phyloP scores from a whole-genome alignment of 176 grass and related monocot genomes.

The Miscanthus lutarioriparius region DNA sequence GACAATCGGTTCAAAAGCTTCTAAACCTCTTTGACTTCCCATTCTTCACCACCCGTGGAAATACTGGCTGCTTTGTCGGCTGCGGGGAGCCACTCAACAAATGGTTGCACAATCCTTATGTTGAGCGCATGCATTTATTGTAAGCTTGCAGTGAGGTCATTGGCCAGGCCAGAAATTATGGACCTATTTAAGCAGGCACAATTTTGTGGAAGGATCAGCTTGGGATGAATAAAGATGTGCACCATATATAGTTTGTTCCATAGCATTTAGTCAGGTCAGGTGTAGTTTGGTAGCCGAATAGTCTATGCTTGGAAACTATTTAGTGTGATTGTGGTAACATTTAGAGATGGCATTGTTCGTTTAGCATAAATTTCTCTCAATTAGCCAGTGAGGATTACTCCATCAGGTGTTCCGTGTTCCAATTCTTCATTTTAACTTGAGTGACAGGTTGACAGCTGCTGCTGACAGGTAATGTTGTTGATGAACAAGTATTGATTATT shows the following conservation, averaged over 20 bases:
- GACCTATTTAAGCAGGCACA: constrained; percentile 30
- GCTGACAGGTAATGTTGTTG: not conserved
- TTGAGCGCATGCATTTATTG: constrained; percentile 94
- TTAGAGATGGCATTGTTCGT: constrained; percentile 23
- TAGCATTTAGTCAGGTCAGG: constrained; percentile 30
- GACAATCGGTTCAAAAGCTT: constrained; percentile 77
- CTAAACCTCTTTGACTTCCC: constrained; percentile 76
- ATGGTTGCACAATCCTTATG: constrained; percentile 93
- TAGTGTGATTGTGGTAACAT: constrained; percentile 23
- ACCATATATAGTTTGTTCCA: constrained; percentile 15
- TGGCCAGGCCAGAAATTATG: constrained; percentile 25
- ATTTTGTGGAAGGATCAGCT: constrained; percentile 58
- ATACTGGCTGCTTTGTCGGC: constrained; percentile 87
- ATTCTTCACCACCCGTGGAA: constrained; percentile 60
- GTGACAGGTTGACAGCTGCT: not conserved
- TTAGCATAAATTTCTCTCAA: constrained; percentile 2
- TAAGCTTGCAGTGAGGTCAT: constrained; percentile 35
- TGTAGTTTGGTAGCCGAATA: constrained; percentile 6
- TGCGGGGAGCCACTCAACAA: constrained; percentile 73
- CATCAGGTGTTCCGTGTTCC: not conserved
- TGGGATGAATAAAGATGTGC: constrained; percentile 28
- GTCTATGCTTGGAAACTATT: constrained; percentile 31
- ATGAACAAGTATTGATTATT: not conserved
- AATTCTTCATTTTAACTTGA: not conserved
- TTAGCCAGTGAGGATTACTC: not conserved